Base-by-base conservation (phyloP, 306 rosid species). In the Dalbergia oliveri region DNA sequence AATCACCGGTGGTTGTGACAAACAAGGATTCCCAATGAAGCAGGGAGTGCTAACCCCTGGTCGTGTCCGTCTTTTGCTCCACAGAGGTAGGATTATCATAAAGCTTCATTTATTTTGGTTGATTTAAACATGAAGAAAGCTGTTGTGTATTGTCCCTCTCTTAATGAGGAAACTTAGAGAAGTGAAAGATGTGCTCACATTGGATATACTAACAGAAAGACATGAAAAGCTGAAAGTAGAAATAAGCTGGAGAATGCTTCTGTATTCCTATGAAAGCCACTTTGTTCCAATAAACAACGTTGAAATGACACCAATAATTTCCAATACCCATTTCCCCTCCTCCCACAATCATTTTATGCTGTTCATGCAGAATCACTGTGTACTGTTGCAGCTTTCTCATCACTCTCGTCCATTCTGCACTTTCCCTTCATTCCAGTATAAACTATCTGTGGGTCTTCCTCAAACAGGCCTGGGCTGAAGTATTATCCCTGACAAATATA, bases 31-130 rank as follows among this genome's bases (percentile, higher is more conserved):
- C 35, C 84, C 84, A 34, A 81, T 81, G 84, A 81, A 81, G 72
- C 84, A 81, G 21, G 84, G 84, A 74, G 84, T 81, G 57, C 71
- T 81, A 18, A 81, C 80, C 59, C 84, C 84, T 75, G 84, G 84
- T 21, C 81, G 84, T 34, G 84, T 81, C 34, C 85, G 82, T 26
- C 85, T 82, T 11, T 61, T 82, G 82, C 85, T 82, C 43, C 85
- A 82, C 68, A 69, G 85, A 76, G 85, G 85, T 81, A 53, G 23
- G 11, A 13, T 13, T 14, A 1, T 21, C 67, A 43, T 9, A 15
- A 59, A 60, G 16, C 44, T 75, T 15, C n/a, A 45, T 3, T 44
- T 14, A 53, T 74, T 39, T 12, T 5, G 11, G 34, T 57, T 19
- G 21, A 49, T 51, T 51, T 70, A 51, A 11, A 45, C 14, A 45